Base-by-base conservation (phyloP, 1,284 basidiomycete genomes). In the Malassezia furfur region DNA sequence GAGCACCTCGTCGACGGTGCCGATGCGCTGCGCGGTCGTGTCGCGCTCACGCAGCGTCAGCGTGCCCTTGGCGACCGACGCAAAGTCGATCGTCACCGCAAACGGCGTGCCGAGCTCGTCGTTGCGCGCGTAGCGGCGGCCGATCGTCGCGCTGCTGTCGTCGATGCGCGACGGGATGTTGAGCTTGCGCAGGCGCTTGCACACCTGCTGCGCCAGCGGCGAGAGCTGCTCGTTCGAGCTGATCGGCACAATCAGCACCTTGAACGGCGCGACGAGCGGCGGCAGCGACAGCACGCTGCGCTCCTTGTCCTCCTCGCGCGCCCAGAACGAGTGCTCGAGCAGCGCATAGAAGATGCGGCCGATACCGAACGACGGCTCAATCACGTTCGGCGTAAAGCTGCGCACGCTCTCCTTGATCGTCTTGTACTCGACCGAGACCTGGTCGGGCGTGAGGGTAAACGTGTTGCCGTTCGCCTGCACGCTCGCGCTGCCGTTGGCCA, bases 101-200 rank as follows among this genome's bases (percentile, higher is more conserved):
- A 87, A 98, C 3, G 93, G 93, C 35, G 93, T 98, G 65, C 93
- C 93, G 40, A 99, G 83, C 78, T 98, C 94, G 78, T 99, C 93
- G 78, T 96, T 98, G 61, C 94, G 84, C 31, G 94, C 84, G 77
- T 98, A 98, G 36, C 94, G 88, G 79, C 89, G 90, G 50, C 93
- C 94, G 73, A 98, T 96, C 5, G 88, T 87, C 38, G 87, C 86
- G 71, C 86, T 88, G 32, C 90, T 96, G 77, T 96, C 91, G 76
- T 98, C 93, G 2, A 96, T 91, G 51, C 91, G 82, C 50, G 87
- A 85, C 65, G 90, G 88, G 50, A 98, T 83, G 64, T 93, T 91
- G 11, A 84, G 85, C 70, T 83, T 82, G 63, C 93, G 85, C 70
- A 98, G 79, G 76, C 89, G 87, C 45, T 83, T 79, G 56, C 90